Evolutionary conservation across 2,329 filamentous ascomycete genomes (phyloP), one percentile per base, ranked within the genome.

Genomic region (Penicillium sp.): DNA sequence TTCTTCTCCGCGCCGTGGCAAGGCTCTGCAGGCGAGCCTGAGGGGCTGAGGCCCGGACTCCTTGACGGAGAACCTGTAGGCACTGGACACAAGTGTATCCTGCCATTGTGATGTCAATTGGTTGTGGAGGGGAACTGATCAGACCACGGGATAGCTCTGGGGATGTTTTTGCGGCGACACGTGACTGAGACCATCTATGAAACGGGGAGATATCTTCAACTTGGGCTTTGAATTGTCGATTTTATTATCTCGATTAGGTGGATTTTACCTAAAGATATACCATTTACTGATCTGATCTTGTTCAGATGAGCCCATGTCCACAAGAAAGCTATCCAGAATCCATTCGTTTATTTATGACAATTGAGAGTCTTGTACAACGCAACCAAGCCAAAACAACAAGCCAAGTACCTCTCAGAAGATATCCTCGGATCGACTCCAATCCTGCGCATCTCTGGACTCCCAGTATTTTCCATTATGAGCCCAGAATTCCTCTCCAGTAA

Each of bases 401-500:
- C 13, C 9, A 43, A 50, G 10, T 7, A 25, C 29, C 19, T 38
- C 21, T 55, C 65, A 86, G 71, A 88, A 96, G 57, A 96, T 88
- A 66, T 89, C 87, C 77, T 96, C 91, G 72, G 73, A 92, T 69
- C 25, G 85, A 83, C 61, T 85, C 84, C 92, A 93, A 90, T 71
- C 74, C 67, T 54, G 80, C 80, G 68, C 80, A 81, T 51, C 89
- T 85, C 55, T 81, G 76, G 21, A 86, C 67, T 85, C 81, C 94
- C 94, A 99, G 75, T 99, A 99, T 73, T 89, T 84, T 40, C 89
- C 89, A 69, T 87, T 95, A 69, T 93, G 95, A 65, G 87, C 82
- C 94, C 94, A 99, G 76, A 89, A 96, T 63, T 88, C 83, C 76
- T 96, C 91, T 0, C 94, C 93, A 4, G 93, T 97, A 19, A 90